Conservation (phyloP, 352 stramenopile genomes). For the Discostella stelligera region DNA sequence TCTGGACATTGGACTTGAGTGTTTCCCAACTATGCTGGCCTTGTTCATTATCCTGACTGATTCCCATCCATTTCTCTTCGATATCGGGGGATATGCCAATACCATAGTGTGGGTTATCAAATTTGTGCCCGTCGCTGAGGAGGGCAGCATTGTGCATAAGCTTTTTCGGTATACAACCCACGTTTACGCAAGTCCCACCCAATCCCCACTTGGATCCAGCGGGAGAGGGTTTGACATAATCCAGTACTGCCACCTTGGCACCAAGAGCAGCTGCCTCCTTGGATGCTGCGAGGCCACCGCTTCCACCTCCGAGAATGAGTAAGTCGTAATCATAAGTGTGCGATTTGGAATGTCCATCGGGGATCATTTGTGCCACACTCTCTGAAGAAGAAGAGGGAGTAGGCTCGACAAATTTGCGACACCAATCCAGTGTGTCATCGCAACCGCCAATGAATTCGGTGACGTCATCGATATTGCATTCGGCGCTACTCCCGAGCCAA, state of each 20-base stretch:
- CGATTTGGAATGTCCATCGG: constrained; percentile 68
- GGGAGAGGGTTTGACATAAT: constrained; percentile 93
- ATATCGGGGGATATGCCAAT: constrained; percentile 69
- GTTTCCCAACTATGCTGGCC: constrained; percentile 87
- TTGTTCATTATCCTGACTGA: constrained; percentile 37
- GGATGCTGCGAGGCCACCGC: constrained; percentile 88
- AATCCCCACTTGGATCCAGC: constrained; percentile 79
- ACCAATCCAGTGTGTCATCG: constrained; percentile 81
- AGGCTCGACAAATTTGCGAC: constrained; percentile 53
- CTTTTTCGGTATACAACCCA: constrained; percentile 97
- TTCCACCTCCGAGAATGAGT: constrained; percentile 84
- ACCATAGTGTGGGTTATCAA: constrained; percentile 87
- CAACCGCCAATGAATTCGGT: constrained; percentile 76
- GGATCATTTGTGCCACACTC: constrained; percentile 52
- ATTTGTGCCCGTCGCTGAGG: constrained; percentile 86
- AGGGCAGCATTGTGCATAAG: constrained; percentile 96
- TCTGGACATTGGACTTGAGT: constrained; percentile 91
- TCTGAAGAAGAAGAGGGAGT: not conserved
- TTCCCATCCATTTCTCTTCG: constrained; percentile 39
- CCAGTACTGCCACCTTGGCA: constrained; percentile 92
- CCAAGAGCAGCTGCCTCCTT: constrained; percentile 92
- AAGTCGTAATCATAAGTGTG: constrained; percentile 86
- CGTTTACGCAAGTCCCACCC: constrained; percentile 96
- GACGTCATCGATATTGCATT: constrained; percentile 42
- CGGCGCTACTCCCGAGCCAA: constrained; percentile 44